Evolutionary conservation across 2,329 filamentous ascomycete species (phyloP).

Genomic region (Amauroascus niger): DNA sequence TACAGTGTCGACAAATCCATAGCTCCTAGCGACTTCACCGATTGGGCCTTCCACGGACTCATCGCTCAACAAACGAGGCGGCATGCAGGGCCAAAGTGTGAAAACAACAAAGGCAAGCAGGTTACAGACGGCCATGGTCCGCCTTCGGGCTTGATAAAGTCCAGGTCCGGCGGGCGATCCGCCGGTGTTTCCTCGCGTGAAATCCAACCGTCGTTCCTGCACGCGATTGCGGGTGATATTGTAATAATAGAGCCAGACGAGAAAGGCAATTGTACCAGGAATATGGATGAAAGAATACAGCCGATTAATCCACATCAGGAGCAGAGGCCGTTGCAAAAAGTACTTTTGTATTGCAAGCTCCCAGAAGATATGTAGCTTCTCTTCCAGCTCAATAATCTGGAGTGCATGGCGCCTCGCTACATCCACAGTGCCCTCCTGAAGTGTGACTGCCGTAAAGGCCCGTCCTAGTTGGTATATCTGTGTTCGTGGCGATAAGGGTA

Average conservation of each 20-base stretch:
- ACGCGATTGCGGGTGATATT: conserved; percentile 53
- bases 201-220: conserved; percentile 30
- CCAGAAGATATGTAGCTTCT: conserved; percentile 54
- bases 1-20: conserved; percentile 51
- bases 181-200: conserved; percentile 21
- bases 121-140: conserved; percentile 51
- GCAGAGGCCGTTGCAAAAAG: conserved; percentile 41
- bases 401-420: conserved; percentile 60
- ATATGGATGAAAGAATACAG: conserved; percentile 71
- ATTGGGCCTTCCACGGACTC: conserved; percentile 45
- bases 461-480: conserved; percentile 66
- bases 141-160: conserved; percentile 47
- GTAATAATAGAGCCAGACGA: conserved; percentile 58
- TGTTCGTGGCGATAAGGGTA: neutral
- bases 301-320: conserved; percentile 62
- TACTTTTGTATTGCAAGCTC: conserved; percentile 53
- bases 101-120: conserved; percentile 51
- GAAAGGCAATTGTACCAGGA: conserved; percentile 62
- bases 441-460: conserved; percentile 59
- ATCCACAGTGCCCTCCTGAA: conserved; percentile 58
- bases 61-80: conserved; percentile 48
- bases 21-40: conserved; percentile 51
- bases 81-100: conserved; percentile 53
- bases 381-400: conserved; percentile 57
- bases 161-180: conserved; percentile 41